A percentile compares a stretch with the other conserved stretches of the same genome.
Conservation (phyloP, 1,284 basidiomycete species). For the Amylostereum areolatum region DNA sequence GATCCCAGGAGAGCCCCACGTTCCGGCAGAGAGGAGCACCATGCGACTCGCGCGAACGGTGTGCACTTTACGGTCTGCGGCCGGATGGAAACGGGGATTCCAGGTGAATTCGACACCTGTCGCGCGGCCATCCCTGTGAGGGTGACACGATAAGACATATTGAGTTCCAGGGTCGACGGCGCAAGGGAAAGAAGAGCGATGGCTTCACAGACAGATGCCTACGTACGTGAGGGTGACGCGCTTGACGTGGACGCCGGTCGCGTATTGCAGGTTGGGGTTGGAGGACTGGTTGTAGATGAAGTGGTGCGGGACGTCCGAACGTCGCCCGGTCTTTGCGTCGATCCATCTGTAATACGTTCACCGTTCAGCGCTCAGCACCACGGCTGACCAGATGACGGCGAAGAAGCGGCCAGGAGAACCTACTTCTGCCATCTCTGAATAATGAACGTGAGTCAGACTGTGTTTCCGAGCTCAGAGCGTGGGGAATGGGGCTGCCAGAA, state of each 20-base stretch:
- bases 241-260: slow-evolving; percentile 12
- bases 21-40: slow-evolving; percentile 43
- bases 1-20: slow-evolving; percentile 40
- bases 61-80: slow-evolving; percentile 12
- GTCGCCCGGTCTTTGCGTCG: slow-evolving; percentile 8
- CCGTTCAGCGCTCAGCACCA: too few relatives aligned
- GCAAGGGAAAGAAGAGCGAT: too few relatives aligned
- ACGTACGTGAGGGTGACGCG: slow-evolving; percentile 7
- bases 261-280: slow-evolving; percentile 6
- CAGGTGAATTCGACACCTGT: slow-evolving; percentile 51
- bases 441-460: neutral
- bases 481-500: slow-evolving; percentile 6
- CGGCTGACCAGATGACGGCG: too few relatives aligned
- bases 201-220: neutral
- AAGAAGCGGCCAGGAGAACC: too few relatives aligned
- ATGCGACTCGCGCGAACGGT: slow-evolving; percentile 33
- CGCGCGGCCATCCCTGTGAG: slow-evolving; percentile 20
- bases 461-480: too few relatives aligned
- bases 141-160: too few relatives aligned
- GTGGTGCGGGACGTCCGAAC: slow-evolving; percentile 11
- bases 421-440: slow-evolving; percentile 31
- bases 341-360: slow-evolving; percentile 10
- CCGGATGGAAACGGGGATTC: slow-evolving; percentile 24
- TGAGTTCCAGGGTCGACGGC: slow-evolving; percentile 22
- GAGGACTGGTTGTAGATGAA: slow-evolving; percentile 12